A percentile compares a stretch with the other conserved stretches of the same genome.
Evolutionary conservation across 2,329 filamentous ascomycete species (phyloP).

Genomic region (Phaeoacremonium minimum): DNA sequence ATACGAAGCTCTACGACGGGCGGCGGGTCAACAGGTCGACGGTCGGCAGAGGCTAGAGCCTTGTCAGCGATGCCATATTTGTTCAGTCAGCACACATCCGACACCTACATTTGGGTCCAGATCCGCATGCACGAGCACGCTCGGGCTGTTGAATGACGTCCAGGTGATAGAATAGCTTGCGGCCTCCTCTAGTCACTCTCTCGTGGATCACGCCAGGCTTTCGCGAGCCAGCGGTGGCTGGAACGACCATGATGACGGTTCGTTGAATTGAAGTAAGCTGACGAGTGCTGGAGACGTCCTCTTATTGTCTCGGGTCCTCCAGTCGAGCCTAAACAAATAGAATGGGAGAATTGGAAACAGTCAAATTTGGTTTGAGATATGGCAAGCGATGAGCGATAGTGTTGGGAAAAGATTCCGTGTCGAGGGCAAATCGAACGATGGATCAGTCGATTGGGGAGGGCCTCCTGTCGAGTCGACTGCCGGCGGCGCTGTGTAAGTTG

Average conservation of each 20-base stretch:
- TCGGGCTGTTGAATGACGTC: constrained; percentile 91
- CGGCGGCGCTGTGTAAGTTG: no score
- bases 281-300: no score
- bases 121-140: constrained; percentile 89
- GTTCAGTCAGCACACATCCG: constrained; percentile 11
- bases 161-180: constrained; percentile 75
- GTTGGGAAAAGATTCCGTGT: no score
- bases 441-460: no score
- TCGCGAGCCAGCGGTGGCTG: constrained; percentile 2
- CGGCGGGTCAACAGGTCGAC: constrained; percentile 88
- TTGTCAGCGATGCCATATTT: not conserved
- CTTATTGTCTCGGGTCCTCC: no score
- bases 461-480: no score
- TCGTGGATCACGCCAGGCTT: constrained; percentile 20
- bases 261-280: not conserved
- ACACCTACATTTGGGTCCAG: constrained; percentile 86
- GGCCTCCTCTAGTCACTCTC: constrained; percentile 68
- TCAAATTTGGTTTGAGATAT: no score
- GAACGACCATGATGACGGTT: not conserved
- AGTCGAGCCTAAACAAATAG: no score
- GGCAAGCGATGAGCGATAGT: no score
- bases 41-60: constrained; percentile 71
- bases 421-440: no score
- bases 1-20: constrained; percentile 90
- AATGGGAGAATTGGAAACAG: no score